Evolutionary conservation across 768 basidiomycete genomes (phyloP).

Genomic region (Thelephora ganbajun): DNA sequence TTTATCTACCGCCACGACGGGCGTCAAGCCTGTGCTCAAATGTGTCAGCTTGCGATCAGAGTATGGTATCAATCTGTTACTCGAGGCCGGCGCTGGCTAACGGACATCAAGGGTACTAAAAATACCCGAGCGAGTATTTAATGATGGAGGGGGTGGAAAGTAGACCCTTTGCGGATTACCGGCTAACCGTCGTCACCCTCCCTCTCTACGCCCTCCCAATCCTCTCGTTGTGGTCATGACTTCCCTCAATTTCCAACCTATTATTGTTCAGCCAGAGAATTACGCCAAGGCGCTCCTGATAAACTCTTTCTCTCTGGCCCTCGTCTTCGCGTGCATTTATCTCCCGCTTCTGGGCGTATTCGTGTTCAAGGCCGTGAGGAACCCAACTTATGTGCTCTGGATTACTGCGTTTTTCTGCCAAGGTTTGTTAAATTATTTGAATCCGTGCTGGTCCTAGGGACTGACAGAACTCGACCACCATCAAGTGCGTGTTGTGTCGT

Average conservation of each 20-base stretch:
- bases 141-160: neutral
- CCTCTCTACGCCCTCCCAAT: neutral
- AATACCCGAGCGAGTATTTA: neutral
- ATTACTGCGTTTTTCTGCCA: constrained; percentile 17
- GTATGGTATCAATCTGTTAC: too few relatives aligned
- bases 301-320: constrained; percentile 18
- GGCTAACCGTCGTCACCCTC: neutral
- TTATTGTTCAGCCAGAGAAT: constrained; percentile 5
- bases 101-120: neutral
- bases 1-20: too few relatives aligned
- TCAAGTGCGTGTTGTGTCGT: constrained; percentile 19
- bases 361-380: constrained; percentile 10
- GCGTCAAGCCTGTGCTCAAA: too few relatives aligned
- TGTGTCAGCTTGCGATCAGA: too few relatives aligned
- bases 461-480: neutral
- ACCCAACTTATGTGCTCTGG: constrained; percentile 17
- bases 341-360: constrained; percentile 14
- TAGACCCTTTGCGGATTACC: neutral
- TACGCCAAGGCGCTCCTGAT: constrained; percentile 15
- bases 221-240: neutral
- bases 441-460: constrained; percentile 2
- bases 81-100: neutral
- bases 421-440: constrained; percentile 8
- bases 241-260: neutral
- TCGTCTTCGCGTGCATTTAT: constrained; percentile 19